Percentiles rank a stretch among this genome's conserved stretches.
phyloP scores from a whole-genome alignment of 441 rosid genomes.

The Arabidopsis hybrid region DNA sequence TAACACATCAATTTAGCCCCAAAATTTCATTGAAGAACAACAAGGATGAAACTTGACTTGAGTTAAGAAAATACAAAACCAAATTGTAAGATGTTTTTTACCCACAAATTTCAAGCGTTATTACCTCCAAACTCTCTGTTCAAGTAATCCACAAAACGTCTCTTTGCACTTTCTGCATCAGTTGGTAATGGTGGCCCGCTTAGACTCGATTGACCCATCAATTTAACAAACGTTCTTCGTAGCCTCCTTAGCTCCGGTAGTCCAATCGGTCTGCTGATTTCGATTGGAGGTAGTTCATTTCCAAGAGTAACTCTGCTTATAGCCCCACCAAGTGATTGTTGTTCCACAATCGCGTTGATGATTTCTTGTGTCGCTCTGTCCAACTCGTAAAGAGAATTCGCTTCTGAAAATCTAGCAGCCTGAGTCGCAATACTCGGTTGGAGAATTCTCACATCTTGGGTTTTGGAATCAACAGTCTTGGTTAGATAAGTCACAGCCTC shows the following conservation, averaged over 20 bases:
- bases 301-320: conserved; percentile 67
- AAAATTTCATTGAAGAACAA: conserved; percentile 9
- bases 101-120: conserved; percentile 36
- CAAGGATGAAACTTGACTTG: conserved; percentile 17
- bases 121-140: conserved; percentile 75
- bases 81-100: conserved; percentile 2
- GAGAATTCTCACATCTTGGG: conserved; percentile 74
- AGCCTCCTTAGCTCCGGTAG: conserved; percentile 88
- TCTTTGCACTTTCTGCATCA: conserved; percentile 87
- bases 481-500: conserved; percentile 88
- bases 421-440: conserved; percentile 97
- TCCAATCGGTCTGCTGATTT: conserved; percentile 72
- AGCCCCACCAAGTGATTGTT: conserved; percentile 77
- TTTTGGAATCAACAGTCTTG: conserved; percentile 71
- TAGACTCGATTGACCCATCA: conserved; percentile 89
- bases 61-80: conserved; percentile 3
- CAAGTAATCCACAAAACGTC: conserved; percentile 93
- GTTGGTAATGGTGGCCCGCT: conserved; percentile 87
- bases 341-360: conserved; percentile 74
- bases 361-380: conserved; percentile 92
- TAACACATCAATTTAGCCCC: conserved; percentile 31
- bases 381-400: conserved; percentile 84
- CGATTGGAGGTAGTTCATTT: conserved; percentile 63
- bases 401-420: conserved; percentile 66
- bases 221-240: conserved; percentile 78